Base-by-base conservation (phyloP, 202 grass and related monocot genomes). In the Brachypodium distachyon region DNA sequence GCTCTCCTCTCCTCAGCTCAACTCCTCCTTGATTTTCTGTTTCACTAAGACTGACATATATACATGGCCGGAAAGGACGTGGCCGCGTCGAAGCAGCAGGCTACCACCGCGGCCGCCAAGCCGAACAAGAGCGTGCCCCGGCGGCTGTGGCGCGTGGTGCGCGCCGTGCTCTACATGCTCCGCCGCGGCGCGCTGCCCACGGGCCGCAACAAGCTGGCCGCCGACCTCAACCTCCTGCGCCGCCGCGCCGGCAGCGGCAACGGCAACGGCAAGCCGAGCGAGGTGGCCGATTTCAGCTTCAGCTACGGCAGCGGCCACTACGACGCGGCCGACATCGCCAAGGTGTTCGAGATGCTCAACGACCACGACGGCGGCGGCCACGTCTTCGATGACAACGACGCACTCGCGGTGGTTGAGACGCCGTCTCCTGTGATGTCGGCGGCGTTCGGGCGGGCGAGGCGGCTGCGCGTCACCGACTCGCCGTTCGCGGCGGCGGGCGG, bases 161-260 rank as follows among this genome's bases (percentile, higher is more conserved):
- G 94, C n/a, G 84, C 86, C 38, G 87, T 86, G 67, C 90, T 91
- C 31, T 94, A 82, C 95, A 88, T 97, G 95, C 70, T 97, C 27
- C 89, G 89, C 0, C 88, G 85, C 0, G 91, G 88, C 19, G 72
- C 89, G 74, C 25, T 83, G 14, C 79, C 85, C 51, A 80, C 84
- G 12, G 90, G 89, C 7, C 83, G 90, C 19, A n/a, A n/a, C n/a
- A 97, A 97, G 87, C 78, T 97, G 14, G 77, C 84, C 71, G 70
- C 87, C 40, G 89, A 97, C 75, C 72, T 97, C 41, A 34, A 77
- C 81, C 85, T 94, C 73, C 85, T 94, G 39, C 69, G 94, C 77
- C 83, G 66, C 67, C 91, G 87, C 12, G n/a, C n/a, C n/a, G n/a
- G n/a, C n/a, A n/a, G n/a, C n/a, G 82, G 95, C 61, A 97, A 97